These are phyloP conservation scores for Stachybotrys elegans DNA, from an alignment of 2,329 filamentous ascomycete genomes.

Conservation along the genomic window DNA sequence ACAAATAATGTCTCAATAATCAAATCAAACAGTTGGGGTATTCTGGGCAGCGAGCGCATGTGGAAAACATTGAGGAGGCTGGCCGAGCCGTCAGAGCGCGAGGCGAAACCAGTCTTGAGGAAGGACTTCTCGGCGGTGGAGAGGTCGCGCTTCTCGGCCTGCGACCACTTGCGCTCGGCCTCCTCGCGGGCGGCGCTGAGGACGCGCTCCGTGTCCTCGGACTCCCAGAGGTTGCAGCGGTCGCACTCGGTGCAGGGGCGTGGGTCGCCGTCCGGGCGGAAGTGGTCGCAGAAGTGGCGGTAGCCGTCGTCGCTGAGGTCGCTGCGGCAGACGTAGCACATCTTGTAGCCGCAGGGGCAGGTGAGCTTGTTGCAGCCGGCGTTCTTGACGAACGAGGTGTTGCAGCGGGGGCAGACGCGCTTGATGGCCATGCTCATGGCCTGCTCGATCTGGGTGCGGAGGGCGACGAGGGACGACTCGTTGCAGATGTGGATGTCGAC, in stretches of 20 bases:
- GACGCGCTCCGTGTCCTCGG: conserved; percentile 66
- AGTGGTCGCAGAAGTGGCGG: conserved; percentile 93
- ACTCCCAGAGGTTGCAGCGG: conserved; percentile 73
- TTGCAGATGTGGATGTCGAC: conserved; percentile 85
- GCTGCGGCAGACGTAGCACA: conserved; percentile 95
- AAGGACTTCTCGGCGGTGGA: conserved; percentile 51
- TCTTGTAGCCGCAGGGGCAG: conserved; percentile 91
- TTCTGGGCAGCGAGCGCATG: conserved; percentile 28
- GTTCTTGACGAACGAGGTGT: conserved; percentile 87
- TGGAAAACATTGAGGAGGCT: conserved; percentile 27
- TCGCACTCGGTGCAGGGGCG: conserved; percentile 73
- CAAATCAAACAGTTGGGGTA: conserved; percentile 40
- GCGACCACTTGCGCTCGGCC: conserved; percentile 67
- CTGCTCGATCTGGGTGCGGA: conserved; percentile 85
- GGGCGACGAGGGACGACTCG: conserved; percentile 72
- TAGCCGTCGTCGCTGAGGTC: conserved; percentile 74
- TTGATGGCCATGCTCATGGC: conserved; percentile 93
- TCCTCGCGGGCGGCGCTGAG: conserved; percentile 64
- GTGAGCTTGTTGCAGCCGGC: conserved; percentile 96
- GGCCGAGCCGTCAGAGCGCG: conserved; percentile 13
- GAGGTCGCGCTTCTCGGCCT: conserved; percentile 55
- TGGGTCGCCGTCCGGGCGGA: conserved; percentile 71
- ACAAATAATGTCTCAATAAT: conserved; percentile 39
- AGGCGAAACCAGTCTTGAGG: conserved; percentile 47
- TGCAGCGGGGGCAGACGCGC: conserved; percentile 87